Conservation (phyloP, 805 yeast species). For the Yarrowia sp. region DNA sequence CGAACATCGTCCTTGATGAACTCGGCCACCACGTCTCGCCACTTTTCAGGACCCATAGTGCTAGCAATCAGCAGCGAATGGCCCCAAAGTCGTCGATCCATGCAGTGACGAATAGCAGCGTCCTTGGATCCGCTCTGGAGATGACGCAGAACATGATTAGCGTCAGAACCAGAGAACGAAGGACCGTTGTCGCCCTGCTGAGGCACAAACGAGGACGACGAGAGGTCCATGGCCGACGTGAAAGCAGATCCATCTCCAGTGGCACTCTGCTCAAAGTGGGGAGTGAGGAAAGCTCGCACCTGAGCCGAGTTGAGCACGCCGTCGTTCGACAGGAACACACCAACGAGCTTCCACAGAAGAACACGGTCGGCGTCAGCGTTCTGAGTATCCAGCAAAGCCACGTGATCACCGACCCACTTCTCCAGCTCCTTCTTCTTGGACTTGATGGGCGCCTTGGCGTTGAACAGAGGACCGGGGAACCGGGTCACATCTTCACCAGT, state of each 20-base stretch:
- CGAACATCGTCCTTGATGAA: slow-evolving; percentile 52
- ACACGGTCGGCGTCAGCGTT: slow-evolving; percentile 31
- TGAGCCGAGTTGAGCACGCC: slow-evolving; percentile 37
- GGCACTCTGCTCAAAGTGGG: slow-evolving; percentile 29
- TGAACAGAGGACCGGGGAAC: slow-evolving; percentile 69
- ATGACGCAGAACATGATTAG: slow-evolving; percentile 32
- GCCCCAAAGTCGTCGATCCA: slow-evolving; percentile 69
- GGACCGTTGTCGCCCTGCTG: slow-evolving; percentile 28
- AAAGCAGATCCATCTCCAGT: slow-evolving; percentile 28
- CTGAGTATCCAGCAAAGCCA: slow-evolving; percentile 33
- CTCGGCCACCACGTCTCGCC: slow-evolving; percentile 56
- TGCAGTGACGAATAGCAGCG: slow-evolving; percentile 61
- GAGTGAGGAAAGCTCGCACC: slow-evolving; percentile 33
- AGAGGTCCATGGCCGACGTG: slow-evolving; percentile 32
- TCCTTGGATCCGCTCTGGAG: slow-evolving; percentile 64
- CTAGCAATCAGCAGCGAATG: slow-evolving; percentile 71
- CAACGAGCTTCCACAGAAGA: slow-evolving; percentile 40
- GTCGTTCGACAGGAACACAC: slow-evolving; percentile 39
- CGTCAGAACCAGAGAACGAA: background rate
- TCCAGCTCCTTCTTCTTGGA: slow-evolving; percentile 65
- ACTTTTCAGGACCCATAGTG: slow-evolving; percentile 59
- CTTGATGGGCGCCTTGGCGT: slow-evolving; percentile 43
- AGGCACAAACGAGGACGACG: slow-evolving; percentile 27
- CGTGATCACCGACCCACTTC: slow-evolving; percentile 56
- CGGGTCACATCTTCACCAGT: slow-evolving; percentile 38